Evolutionary conservation across 176 grass and related monocot species (phyloP).

Genomic region (Miscanthus lutarioriparius): DNA sequence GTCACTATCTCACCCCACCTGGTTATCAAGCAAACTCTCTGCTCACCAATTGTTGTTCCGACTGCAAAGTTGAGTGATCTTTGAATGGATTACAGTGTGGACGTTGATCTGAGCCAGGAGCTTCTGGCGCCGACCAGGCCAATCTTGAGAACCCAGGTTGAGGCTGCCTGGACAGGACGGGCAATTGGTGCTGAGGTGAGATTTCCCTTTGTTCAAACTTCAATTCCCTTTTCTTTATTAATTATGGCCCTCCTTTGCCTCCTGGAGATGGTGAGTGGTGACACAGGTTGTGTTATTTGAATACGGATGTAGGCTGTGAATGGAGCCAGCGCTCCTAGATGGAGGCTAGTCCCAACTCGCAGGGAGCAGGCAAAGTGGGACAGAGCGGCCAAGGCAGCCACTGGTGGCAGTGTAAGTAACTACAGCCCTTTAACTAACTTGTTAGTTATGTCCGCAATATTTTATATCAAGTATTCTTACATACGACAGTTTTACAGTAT

Average conservation of each 20-base stretch:
- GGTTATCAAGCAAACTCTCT: not conserved
- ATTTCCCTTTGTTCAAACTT: not conserved
- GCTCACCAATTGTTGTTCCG: not conserved
- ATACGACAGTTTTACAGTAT: not conserved
- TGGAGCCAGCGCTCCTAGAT: conserved; percentile 48
- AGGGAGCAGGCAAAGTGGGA: conserved; percentile 87
- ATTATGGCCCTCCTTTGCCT: not conserved
- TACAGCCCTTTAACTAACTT: not conserved
- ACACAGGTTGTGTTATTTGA: conserved; percentile 32
- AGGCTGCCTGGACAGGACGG: conserved; percentile 67
- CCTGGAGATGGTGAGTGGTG: not conserved
- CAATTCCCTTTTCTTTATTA: not conserved
- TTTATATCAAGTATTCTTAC: not conserved
- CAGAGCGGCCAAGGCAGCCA: conserved; percentile 69
- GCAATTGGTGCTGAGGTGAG: conserved; percentile 54
- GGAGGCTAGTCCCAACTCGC: conserved; percentile 89
- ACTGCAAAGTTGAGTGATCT: conserved; percentile 5
- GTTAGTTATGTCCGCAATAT: conserved; percentile 1
- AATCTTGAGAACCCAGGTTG: conserved; percentile 74
- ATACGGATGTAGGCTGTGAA: conserved; percentile 47
- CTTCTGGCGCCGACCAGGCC: conserved; percentile 69
- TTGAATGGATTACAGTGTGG: conserved; percentile 52
- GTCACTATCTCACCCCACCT: conserved; percentile 42
- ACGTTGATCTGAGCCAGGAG: conserved; percentile 95
- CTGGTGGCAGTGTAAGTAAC: conserved; percentile 73